phyloP scores from a whole-genome alignment of 371 early-diverging fungal genomes.

The Mortierella sp. region DNA sequence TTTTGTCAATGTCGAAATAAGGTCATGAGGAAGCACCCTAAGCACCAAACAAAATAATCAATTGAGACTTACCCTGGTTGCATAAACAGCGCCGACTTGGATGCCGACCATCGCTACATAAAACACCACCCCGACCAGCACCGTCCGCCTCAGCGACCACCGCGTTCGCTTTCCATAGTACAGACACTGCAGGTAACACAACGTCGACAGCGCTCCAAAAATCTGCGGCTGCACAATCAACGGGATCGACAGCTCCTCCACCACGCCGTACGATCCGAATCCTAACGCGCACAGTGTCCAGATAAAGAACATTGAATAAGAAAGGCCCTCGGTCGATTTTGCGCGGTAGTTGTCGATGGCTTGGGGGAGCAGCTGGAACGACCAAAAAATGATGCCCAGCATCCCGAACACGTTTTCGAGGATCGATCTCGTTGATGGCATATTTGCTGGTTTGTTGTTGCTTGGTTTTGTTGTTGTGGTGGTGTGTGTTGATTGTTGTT shows the following conservation, averaged over 20 bases:
- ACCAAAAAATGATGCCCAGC: conserved; percentile 70
- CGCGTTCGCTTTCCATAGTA: conserved; percentile 54
- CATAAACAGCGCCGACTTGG: conserved; percentile 32
- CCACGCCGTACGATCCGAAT: conserved; percentile 66
- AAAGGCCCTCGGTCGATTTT: conserved; percentile 63
- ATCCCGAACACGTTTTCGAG: conserved; percentile 66
- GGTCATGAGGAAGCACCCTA: neutral
- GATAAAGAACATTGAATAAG: conserved; percentile 62
- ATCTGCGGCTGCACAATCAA: conserved; percentile 69
- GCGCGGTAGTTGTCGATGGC: conserved; percentile 56
- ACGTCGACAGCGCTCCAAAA: conserved; percentile 59
- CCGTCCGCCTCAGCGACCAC: conserved; percentile 14
- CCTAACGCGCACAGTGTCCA: conserved; percentile 64
- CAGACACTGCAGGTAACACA: conserved; percentile 63
- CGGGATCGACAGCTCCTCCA: conserved; percentile 62
- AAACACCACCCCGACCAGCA: neutral
- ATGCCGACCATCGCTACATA: conserved; percentile 23
- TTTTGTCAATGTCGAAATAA: too few species aligned
- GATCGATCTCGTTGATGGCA: conserved; percentile 33
- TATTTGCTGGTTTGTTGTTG: too few species aligned
- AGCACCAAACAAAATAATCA: neutral
- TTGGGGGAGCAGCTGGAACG: conserved; percentile 71
- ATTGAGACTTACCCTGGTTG: conserved; percentile 32
- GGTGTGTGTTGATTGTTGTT: neutral
- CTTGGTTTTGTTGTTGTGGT: neutral